phyloP scores from a whole-genome alignment of 1,139 yeast genomes.

The Scheffersomyces stambukii region DNA sequence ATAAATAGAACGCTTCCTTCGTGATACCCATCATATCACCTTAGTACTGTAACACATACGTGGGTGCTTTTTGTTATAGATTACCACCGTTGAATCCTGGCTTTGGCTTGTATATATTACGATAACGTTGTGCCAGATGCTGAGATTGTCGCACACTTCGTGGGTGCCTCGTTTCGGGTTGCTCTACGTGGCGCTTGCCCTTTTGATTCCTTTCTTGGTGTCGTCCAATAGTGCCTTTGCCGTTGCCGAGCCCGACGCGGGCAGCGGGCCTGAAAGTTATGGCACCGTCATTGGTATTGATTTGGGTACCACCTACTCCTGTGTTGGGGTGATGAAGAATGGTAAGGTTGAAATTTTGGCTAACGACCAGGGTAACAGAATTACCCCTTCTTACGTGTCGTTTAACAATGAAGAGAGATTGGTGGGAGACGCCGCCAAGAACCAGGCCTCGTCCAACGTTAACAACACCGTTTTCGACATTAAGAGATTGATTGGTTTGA shows the following conservation, averaged over 20 bases:
- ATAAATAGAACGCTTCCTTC: no score
- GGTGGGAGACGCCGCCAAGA: constrained; percentile 93
- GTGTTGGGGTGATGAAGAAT: constrained; percentile 91
- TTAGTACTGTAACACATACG: no score
- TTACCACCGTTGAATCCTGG: no score
- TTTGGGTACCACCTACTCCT: constrained; percentile 84
- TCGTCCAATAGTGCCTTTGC: constrained; percentile 25
- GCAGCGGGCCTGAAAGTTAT: constrained; percentile 42
- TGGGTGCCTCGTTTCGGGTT: constrained; percentile 14
- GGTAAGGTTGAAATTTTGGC: constrained; percentile 92
- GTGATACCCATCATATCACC: no score
- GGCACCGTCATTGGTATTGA: constrained; percentile 86
- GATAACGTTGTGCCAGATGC: constrained; percentile 2
- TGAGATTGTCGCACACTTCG: constrained; percentile 10
- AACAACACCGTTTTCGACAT: constrained; percentile 78
- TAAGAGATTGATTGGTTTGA: constrained; percentile 82
- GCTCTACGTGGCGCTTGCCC: constrained; percentile 13
- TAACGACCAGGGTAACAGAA: constrained; percentile 94
- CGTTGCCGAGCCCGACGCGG: constrained; percentile 34
- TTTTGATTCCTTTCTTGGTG: constrained; percentile 53
- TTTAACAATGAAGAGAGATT: constrained; percentile 82
- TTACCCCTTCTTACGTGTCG: constrained; percentile 88
- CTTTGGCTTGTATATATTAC: not conserved
- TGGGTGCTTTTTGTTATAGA: no score
- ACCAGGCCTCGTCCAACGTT: constrained; percentile 84